Conservation (phyloP, 768 basidiomycete genomes). For the Pluteus cervinus region DNA sequence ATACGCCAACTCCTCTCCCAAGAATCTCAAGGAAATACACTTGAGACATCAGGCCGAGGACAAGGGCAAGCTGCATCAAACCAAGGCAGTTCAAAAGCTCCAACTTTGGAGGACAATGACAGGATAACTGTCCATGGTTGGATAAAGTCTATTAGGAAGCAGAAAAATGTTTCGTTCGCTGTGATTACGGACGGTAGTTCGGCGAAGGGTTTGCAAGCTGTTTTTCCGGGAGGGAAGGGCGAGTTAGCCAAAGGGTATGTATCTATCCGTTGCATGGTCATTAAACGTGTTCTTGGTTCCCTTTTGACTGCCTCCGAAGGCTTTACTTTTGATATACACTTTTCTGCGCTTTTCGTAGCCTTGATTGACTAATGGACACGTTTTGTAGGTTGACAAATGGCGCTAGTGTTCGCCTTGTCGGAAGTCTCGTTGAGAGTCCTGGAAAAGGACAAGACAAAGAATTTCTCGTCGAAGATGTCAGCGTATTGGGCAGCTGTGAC, state of each 20-base stretch:
- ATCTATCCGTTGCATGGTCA: conserved; percentile 5
- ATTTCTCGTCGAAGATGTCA: conserved; percentile 33
- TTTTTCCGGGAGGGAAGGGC: conserved; percentile 44
- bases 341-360: background rate
- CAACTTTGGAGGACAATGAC: too few species aligned
- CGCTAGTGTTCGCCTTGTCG: conserved; percentile 18
- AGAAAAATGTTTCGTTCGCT: conserved; percentile 86
- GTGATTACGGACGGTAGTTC: conserved; percentile 80
- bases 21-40: conserved; percentile 1
- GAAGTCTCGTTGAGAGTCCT: conserved; percentile 37
- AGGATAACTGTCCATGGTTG: conserved; percentile 63
- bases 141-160: conserved; percentile 79
- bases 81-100: too few species aligned
- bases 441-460: conserved; percentile 44
- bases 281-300: too few species aligned
- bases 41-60: too few species aligned
- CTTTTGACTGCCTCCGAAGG: too few species aligned
- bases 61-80: too few species aligned
- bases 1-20: conserved; percentile 14
- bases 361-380: background rate
- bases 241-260: conserved; percentile 25
- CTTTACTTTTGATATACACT: background rate
- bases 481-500: conserved; percentile 42
- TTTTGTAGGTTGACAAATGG: conserved; percentile 16
- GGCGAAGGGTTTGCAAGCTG: conserved; percentile 67